A percentile compares a stretch with the other conserved stretches of the same genome.
Evolutionary conservation across 768 basidiomycete genomes (phyloP).

Genomic region (Strobilomyces confusus): DNA sequence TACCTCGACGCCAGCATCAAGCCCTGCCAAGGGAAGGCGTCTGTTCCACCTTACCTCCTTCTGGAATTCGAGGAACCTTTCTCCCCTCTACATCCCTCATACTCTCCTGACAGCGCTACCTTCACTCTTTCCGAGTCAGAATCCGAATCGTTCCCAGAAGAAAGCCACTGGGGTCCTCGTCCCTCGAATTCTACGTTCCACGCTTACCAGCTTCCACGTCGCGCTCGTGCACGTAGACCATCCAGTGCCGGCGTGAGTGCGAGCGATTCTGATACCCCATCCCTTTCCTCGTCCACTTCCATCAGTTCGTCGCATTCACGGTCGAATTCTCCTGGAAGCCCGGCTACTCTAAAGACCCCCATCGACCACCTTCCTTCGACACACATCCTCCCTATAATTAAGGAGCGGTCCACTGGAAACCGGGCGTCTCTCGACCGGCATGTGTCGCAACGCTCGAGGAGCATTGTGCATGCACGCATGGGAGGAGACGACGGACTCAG

Average conservation of each 20-base stretch:
- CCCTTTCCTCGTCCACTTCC: slow-evolving; percentile 42
- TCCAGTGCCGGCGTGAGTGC: slow-evolving; percentile 28
- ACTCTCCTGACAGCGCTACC: slow-evolving; percentile 5
- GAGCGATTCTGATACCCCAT: slow-evolving; percentile 46
- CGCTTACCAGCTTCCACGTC: slow-evolving; percentile 34
- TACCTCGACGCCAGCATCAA: slow-evolving; percentile 27
- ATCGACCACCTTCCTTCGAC: slow-evolving; percentile 24
- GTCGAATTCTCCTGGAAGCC: slow-evolving; percentile 31
- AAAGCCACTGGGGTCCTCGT: slow-evolving; percentile 23
- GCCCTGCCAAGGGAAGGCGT: slow-evolving; percentile 5
- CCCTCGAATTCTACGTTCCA: slow-evolving; percentile 18
- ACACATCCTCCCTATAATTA: slow-evolving; percentile 35
- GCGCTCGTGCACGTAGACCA: slow-evolving; percentile 25
- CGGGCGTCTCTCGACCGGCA: slow-evolving; percentile 4
- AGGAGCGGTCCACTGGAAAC: slow-evolving; percentile 31
- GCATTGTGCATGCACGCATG: slow-evolving; percentile 20
- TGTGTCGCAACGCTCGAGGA: slow-evolving; percentile 20
- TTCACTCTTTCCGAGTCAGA: slow-evolving; percentile 35
- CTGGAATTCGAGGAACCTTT: slow-evolving; percentile 30
- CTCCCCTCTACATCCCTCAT: slow-evolving; percentile 23
- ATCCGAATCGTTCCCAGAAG: slow-evolving; percentile 29
- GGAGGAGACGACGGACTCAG: slow-evolving; percentile 23
- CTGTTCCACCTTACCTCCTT: slow-evolving; percentile 23
- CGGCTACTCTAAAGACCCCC: slow-evolving; percentile 31
- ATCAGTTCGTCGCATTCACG: slow-evolving; percentile 35